Percentiles rank a stretch among this genome's conserved stretches.
Evolutionary conservation across 2,329 filamentous ascomycete species (phyloP).

Genomic region (Pestalotiopsis fici): DNA sequence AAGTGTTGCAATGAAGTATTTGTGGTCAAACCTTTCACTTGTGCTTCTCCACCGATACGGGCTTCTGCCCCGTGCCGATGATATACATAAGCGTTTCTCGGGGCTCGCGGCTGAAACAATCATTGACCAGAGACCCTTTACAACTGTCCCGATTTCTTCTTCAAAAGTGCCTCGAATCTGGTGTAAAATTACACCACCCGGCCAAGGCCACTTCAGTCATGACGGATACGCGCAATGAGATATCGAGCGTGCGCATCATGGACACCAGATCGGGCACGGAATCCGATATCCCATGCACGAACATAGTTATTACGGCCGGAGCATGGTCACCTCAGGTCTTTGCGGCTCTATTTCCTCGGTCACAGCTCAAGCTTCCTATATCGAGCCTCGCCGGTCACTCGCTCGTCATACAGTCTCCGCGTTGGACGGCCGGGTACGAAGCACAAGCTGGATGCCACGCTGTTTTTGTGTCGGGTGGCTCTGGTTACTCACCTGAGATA

Average conservation of each 20-base stretch:
- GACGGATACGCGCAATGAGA: conserved; percentile 47
- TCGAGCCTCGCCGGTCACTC: conserved; percentile 71
- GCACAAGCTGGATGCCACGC: conserved; percentile 61
- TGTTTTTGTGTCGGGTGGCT: conserved; percentile 61
- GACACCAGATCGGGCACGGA: conserved; percentile 43
- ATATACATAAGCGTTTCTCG: neutral
- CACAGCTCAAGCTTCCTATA: conserved; percentile 55
- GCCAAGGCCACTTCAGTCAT: conserved; percentile 55
- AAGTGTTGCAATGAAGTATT: neutral
- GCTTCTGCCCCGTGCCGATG: neutral
- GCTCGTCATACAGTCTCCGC: conserved; percentile 64
- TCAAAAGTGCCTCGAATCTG: conserved; percentile 53
- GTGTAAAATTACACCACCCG: conserved; percentile 68
- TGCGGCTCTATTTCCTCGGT: conserved; percentile 60
- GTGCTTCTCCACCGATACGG: no score
- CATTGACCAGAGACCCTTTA: conserved; percentile 59
- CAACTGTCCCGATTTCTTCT: conserved; percentile 68
- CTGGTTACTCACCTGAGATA: conserved; percentile 67
- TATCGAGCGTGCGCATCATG: conserved; percentile 54
- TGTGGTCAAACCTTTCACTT: neutral
- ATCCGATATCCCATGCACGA: conserved; percentile 60
- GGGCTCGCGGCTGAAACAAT: neutral
- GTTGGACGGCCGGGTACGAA: conserved; percentile 44
- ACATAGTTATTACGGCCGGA: conserved; percentile 68
- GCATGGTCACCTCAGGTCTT: conserved; percentile 73